These are phyloP conservation scores for Pestalotiopsis sp. DNA, from an alignment of 2,329 filamentous ascomycete species.

Conservation along the genomic window DNA sequence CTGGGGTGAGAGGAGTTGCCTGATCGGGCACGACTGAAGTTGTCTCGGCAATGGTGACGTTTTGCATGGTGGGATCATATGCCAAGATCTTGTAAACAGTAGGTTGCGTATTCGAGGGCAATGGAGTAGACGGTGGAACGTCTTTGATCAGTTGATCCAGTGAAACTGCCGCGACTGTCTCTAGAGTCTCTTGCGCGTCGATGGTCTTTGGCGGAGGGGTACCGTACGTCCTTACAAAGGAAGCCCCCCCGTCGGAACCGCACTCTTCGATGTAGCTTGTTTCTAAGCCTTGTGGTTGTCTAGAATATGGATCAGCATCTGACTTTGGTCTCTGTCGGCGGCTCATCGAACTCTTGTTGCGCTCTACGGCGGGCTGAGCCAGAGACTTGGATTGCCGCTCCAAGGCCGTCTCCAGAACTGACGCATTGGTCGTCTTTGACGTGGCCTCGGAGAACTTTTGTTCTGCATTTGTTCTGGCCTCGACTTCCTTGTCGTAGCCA, in stretches of 20 bases:
- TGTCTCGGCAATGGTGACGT: conserved; percentile 62
- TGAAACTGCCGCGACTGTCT: conserved; percentile 2
- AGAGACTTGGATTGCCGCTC: conserved; percentile 24
- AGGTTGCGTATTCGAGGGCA: conserved; percentile 17
- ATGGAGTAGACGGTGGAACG: conserved; percentile 11
- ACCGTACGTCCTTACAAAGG: conserved; percentile 38
- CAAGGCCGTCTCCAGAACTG: conserved; percentile 29
- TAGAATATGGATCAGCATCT: conserved; percentile 43
- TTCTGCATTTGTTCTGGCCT: conserved; percentile 23
- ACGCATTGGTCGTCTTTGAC: conserved; percentile 22
- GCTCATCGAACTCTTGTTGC: conserved; percentile 11
- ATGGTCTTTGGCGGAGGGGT: conserved; percentile 14
- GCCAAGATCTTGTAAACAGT: conserved; percentile 66
- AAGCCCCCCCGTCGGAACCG: conserved; percentile 36
- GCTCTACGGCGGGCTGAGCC: conserved; percentile 11
- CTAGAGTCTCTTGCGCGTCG: conserved; percentile 2
- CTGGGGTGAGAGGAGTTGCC: conserved; percentile 55
- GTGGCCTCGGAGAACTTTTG: conserved; percentile 25
- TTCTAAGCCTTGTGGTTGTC: conserved; percentile 49
- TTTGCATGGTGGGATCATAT: conserved; percentile 62
- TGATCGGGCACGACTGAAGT: conserved; percentile 54
- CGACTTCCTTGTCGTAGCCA: conserved; percentile 15
- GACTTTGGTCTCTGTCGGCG: conserved; percentile 16
- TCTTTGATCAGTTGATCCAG: conserved; percentile 15
- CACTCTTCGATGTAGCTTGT: conserved; percentile 49